These are phyloP conservation scores for Fraxinus cuspidata DNA, from an alignment of 257 asterid species.

Conservation along the genomic window DNA sequence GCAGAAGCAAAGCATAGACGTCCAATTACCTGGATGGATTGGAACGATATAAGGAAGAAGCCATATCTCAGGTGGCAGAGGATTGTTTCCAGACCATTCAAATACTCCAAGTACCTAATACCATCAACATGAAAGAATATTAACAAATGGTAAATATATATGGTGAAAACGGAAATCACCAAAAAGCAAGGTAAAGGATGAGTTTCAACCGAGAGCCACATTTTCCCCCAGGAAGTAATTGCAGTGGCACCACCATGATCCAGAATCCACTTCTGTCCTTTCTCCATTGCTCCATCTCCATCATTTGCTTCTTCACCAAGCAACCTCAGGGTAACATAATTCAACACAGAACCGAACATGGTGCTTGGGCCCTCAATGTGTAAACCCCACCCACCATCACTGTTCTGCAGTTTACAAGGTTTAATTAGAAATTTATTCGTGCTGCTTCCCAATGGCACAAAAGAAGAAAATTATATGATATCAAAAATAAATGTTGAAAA, in stretches of 20 bases:
- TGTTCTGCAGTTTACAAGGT: constrained; percentile 57
- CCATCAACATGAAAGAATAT: constrained; percentile 16
- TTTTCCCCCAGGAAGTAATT: constrained; percentile 97
- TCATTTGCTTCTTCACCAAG: constrained; percentile 95
- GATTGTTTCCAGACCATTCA: constrained; percentile 99
- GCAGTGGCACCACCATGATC: constrained; percentile 91
- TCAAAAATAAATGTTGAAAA: too few relatives aligned
- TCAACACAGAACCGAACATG: constrained; percentile 93
- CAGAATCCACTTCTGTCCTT: constrained; percentile 89
- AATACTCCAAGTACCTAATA: constrained; percentile 88
- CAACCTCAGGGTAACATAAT: constrained; percentile 86
- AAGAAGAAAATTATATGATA: constrained; percentile 13
- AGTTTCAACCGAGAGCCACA: constrained; percentile 93
- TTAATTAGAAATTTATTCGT: constrained; percentile 21
- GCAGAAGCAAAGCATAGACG: neutral
- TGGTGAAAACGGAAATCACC: constrained; percentile 6
- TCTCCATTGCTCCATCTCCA: constrained; percentile 95
- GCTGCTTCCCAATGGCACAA: neutral
- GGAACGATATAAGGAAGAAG: constrained; percentile 84
- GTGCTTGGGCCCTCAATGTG: constrained; percentile 99
- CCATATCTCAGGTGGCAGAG: constrained; percentile 99
- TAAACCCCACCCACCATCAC: constrained; percentile 98
- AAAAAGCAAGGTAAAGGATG: constrained; percentile 27
- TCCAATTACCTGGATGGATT: constrained; percentile 85
- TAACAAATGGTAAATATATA: constrained; percentile 15